Base-by-base conservation (phyloP, 108 stramenopile genomes). In the Aurantiochytrium sp. region DNA sequence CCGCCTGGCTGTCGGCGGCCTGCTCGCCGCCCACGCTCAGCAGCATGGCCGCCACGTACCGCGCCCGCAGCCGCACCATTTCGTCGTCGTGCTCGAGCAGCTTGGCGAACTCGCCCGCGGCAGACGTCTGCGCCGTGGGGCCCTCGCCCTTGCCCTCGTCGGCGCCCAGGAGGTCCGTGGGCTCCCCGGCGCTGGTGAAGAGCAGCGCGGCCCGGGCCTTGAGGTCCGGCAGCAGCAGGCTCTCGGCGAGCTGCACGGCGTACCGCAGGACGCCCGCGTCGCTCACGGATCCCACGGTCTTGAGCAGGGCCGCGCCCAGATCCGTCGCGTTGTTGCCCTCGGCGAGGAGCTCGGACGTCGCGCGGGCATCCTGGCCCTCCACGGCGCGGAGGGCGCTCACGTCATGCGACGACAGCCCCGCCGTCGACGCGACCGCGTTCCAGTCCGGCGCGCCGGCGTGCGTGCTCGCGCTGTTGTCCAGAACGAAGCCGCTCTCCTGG, bases 21-120 rank as follows among this genome's bases (percentile, higher is more conserved):
- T 81, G 22, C 4, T 39, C 69, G 42, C 69, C 69, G 69, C 34
- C 69, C 41, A 81, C 69, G 22, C 69, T 81, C 41, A 81, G 69
- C 37, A 81, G 41, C 69, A 81, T 39, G 10, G 41, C 10, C n/a
- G 69, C 8, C 6, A 81, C 69, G 69, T 81, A 81, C 15, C 37
- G 37, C 6, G 69, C 37, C 15, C 42, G 37, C 6, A 45, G 41
- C 6, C 69, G 36, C n/a, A 81, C 42, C 41, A 45, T 45, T 19
- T 45, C 42, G 69, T 81, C 69, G 6, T n/a, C 4, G 42, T 37
- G 34, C 42, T 81, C 42, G 42, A 81, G 55, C 31, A 59, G 55
- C 55, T 59, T 59, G 32, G 55, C 55, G 55, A 32, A 59, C 0
- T 32, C 8, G 32, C 55, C 17, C 27, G 55, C 55, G 31, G 55